These are phyloP conservation scores for Musa troglodytarum DNA, from an alignment of 176 grass and related monocot species.

Conservation along the genomic window DNA sequence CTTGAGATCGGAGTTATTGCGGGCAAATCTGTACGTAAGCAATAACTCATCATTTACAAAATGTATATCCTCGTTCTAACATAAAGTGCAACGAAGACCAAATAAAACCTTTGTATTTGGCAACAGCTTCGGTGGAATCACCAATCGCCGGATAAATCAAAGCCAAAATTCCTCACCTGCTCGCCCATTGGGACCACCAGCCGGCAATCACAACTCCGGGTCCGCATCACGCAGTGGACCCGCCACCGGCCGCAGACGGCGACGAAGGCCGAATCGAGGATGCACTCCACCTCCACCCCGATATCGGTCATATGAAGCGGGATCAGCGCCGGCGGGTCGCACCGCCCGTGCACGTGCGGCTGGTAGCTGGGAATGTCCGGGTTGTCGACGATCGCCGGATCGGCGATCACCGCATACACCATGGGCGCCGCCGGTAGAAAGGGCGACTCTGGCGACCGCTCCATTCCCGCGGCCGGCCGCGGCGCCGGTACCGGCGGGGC, in stretches of 20 bases:
- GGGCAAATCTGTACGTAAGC: too few relatives aligned
- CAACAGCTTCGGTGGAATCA: background rate
- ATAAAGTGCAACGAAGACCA: background rate
- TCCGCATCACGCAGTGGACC: conserved; percentile 82
- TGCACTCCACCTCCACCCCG: conserved; percentile 53
- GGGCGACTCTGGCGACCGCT: conserved; percentile 15
- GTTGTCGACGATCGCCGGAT: conserved; percentile 73
- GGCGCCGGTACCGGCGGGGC: conserved; percentile 21
- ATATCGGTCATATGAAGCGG: conserved; percentile 85
- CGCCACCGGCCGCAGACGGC: conserved; percentile 60
- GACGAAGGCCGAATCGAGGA: conserved; percentile 50
- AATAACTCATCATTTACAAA: background rate
- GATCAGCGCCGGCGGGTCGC: conserved; percentile 76
- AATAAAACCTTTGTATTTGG: background rate
- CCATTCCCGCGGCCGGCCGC: conserved; percentile 38
- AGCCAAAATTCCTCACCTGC: conserved; percentile 40
- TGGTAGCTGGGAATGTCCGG: conserved; percentile 93
- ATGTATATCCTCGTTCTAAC: background rate
- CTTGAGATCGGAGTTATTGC: background rate
- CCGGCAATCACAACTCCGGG: conserved; percentile 51
- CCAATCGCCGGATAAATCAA: background rate
- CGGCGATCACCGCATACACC: conserved; percentile 57
- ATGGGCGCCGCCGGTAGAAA: conserved; percentile 44
- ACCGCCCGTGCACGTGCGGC: conserved; percentile 74
- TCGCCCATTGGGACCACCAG: conserved; percentile 70